Conservation (phyloP, 2,329 filamentous ascomycete species). For the Bipolaris victoriae region DNA sequence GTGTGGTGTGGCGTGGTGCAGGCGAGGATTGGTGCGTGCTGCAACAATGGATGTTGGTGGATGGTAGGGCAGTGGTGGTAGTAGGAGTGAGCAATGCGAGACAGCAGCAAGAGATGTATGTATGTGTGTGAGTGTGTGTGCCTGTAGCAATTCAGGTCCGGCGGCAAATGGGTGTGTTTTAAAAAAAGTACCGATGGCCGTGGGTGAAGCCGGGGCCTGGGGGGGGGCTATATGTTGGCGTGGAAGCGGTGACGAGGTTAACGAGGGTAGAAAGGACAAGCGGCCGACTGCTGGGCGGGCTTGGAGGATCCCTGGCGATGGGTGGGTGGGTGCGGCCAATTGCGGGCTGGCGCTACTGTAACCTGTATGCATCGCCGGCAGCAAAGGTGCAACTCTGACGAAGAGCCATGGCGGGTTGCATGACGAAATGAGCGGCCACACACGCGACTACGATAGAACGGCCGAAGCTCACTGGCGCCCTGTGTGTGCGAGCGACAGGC, state of each 20-base stretch:
- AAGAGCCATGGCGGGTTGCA: neutral
- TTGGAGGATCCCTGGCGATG: conserved; percentile 25
- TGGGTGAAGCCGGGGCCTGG: conserved; percentile 23
- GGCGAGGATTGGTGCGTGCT: neutral
- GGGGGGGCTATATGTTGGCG: conserved; percentile 29
- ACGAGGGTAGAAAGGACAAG: conserved; percentile 26
- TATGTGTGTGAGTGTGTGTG: neutral
- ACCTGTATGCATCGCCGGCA: conserved; percentile 27
- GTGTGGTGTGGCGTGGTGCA: conserved; percentile 5
- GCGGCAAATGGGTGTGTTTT: neutral
- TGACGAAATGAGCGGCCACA: conserved; percentile 4
- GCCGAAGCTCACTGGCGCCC: neutral
- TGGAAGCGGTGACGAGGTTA: conserved; percentile 34
- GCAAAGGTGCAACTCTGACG: conserved; percentile 38
- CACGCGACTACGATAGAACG: neutral
- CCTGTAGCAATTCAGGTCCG: neutral
- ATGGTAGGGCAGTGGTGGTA: neutral
- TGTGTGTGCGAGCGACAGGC: neutral
- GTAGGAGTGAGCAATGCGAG: neutral
- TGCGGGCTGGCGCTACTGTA: conserved; percentile 30
- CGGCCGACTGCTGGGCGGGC: conserved; percentile 25
- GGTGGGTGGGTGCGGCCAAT: conserved; percentile 31
- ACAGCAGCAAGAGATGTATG: neutral
- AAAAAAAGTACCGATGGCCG: conserved; percentile 7
- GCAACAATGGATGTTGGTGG: neutral